Evolutionary conservation across 257 asterid genomes (phyloP), one percentile per base, ranked within the genome.

Genomic region (Ilex aquifolium): DNA sequence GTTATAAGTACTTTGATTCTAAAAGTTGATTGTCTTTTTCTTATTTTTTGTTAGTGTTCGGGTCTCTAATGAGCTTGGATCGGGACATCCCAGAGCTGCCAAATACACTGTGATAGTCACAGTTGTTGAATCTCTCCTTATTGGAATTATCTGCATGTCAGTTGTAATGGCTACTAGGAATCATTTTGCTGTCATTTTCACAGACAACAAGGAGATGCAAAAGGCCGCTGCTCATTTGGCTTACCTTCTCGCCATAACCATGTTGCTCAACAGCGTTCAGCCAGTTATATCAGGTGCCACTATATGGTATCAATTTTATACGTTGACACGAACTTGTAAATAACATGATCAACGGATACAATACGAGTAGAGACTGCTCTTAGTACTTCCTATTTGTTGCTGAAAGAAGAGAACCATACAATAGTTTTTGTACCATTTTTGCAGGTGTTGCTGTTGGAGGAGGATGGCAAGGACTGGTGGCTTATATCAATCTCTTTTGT

Each of bases 361-460:
- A 1, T 21, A 21, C 27, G 27, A 21, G 27, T 21, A 21, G 27
- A 21, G 27, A 21, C 27, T 21, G 0, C 27, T 21, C 27, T 21
- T 42, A 8, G n/a, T 17, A 21, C 15, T 30, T 9, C 32, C 51
- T 39, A 1, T 42, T 4, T 3, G 30, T 56, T 57, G 21, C 32
- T 40, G 13, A 31, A 31, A 57, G 31, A 5, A 14, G 40, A 30
- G 39, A 36, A n/a, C 13, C n/a, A 13, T 31, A 30, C 27, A 39
- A 31, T 30, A 30, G 50, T 17, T 61, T 14, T 31, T 57, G 32
- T 3, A 32, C 17, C 31, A 57, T 50, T 53, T 8, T 61, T 71
- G 67, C 81, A 92, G 97, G 96, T 63, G 97, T 93, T 56, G 99
- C 99, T 51, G 82, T 93, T 65, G 99, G 97, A 73, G 99, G 99